Evolutionary conservation across 1,284 basidiomycete species (phyloP).

Genomic region (Fomitiporia mediterranea): DNA sequence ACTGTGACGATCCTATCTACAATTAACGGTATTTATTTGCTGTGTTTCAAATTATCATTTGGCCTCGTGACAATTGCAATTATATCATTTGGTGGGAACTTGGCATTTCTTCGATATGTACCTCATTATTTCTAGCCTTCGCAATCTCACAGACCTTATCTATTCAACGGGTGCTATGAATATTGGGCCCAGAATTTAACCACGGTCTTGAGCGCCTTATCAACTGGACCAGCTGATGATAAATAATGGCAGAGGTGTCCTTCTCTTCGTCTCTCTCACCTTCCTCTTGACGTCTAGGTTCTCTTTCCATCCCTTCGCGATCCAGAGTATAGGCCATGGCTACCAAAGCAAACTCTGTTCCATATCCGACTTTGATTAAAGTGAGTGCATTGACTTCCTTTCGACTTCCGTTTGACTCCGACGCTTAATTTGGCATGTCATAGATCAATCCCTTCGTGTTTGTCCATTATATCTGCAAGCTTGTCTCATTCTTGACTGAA

Average conservation of each 20-base stretch:
- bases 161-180: not conserved
- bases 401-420: not conserved
- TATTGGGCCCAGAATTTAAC: not conserved
- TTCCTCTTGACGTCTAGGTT: not conserved
- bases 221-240: not conserved
- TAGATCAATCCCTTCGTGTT: slow-evolving; percentile 55
- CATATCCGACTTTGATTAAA: slow-evolving; percentile 47
- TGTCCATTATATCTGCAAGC: slow-evolving; percentile 12
- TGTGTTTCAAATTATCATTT: too few species aligned
- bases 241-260: not conserved
- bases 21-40: slow-evolving; percentile 4
- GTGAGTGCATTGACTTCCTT: slow-evolving; percentile 22
- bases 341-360: slow-evolving; percentile 51
- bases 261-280: not conserved
- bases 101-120: not conserved
- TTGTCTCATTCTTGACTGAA: too few species aligned
- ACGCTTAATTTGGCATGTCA: not conserved
- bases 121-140: not conserved
- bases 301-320: not conserved
- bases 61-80: not conserved
- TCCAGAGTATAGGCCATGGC: slow-evolving; percentile 38
- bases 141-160: not conserved
- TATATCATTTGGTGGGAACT: not conserved
- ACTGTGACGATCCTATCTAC: not conserved
- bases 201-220: not conserved